These are phyloP conservation scores for Backusella macrospora DNA, from an alignment of 192 early-diverging fungal genomes.

Conservation along the genomic window DNA sequence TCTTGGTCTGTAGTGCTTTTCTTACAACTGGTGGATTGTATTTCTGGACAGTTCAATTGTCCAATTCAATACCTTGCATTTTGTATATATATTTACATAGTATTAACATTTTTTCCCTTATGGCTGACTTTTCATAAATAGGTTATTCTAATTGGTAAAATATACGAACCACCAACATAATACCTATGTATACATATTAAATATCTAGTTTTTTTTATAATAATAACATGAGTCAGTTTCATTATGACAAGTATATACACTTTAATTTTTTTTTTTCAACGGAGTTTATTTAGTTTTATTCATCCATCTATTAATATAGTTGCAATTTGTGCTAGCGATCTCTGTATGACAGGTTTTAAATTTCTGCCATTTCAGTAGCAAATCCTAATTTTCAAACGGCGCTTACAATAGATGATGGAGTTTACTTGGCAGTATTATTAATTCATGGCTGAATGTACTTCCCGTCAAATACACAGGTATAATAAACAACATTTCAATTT, in stretches of 20 bases:
- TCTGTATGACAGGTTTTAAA: neutral
- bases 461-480: slow-evolving; percentile 43
- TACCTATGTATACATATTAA: too few species aligned
- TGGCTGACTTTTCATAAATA: slow-evolving; percentile 2
- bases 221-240: neutral
- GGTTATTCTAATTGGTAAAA: slow-evolving; percentile 41
- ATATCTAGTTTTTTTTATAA: too few species aligned
- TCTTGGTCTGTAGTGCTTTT: slow-evolving; percentile 31
- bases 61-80: slow-evolving; percentile 4
- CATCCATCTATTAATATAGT: slow-evolving; percentile 27
- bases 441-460: slow-evolving; percentile 47
- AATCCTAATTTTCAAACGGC: slow-evolving; percentile 25
- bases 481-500: slow-evolving; percentile 47
- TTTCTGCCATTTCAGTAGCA: neutral
- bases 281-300: slow-evolving; percentile 43
- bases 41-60: slow-evolving; percentile 50
- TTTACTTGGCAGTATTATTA: slow-evolving; percentile 49
- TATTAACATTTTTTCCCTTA: neutral
- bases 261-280: slow-evolving; percentile 38
- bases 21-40: slow-evolving; percentile 53
- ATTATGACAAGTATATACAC: slow-evolving; percentile 12
- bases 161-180: too few species aligned
- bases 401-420: slow-evolving; percentile 43
- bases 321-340: slow-evolving; percentile 1
- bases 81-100: too few species aligned